Conservation (phyloP, 1,284 basidiomycete genomes). For the Leccinum subrobustum region DNA sequence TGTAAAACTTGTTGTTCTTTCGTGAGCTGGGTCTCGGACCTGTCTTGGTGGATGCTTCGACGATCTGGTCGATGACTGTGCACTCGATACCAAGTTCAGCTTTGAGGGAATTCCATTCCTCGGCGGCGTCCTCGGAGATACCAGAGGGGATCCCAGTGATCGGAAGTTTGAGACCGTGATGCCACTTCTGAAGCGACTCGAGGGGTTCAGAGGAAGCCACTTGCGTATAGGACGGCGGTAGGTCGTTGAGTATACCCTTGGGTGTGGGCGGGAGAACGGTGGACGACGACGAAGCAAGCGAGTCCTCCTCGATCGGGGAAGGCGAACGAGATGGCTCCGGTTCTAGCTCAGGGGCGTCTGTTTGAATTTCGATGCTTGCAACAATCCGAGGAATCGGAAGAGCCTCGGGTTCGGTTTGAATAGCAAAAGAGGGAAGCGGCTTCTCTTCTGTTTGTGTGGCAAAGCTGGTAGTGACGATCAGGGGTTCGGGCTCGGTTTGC, state of each 20-base stretch:
- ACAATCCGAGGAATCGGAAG: conserved; percentile 30
- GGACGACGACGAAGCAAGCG: conserved; percentile 67
- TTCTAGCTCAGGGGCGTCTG: conserved; percentile 41
- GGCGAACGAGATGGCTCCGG: conserved; percentile 38
- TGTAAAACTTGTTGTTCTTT: conserved; percentile 64
- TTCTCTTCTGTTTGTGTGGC: conserved; percentile 33
- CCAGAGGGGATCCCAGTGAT: conserved; percentile 50
- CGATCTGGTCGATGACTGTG: conserved; percentile 72
- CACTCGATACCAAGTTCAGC: conserved; percentile 75
- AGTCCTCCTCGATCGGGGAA: conserved; percentile 46
- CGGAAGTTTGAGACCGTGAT: conserved; percentile 61
- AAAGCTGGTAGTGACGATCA: conserved; percentile 20
- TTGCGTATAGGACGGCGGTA: conserved; percentile 71
- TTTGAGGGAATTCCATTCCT: conserved; percentile 76
- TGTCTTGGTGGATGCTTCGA: conserved; percentile 45
- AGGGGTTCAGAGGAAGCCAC: conserved; percentile 50
- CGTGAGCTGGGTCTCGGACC: conserved; percentile 34
- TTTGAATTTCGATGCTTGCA: conserved; percentile 60
- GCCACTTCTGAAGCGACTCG: conserved; percentile 66
- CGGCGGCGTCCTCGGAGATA: conserved; percentile 58
- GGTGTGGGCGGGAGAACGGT: conserved; percentile 68
- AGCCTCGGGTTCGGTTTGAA: conserved; percentile 37
- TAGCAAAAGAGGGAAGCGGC: conserved; percentile 15
- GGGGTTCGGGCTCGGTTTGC: conserved; percentile 41
- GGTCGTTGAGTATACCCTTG: conserved; percentile 48